Base-by-base conservation (phyloP, 495 filamentous ascomycete genomes). In the Aspergillus hancockii region DNA sequence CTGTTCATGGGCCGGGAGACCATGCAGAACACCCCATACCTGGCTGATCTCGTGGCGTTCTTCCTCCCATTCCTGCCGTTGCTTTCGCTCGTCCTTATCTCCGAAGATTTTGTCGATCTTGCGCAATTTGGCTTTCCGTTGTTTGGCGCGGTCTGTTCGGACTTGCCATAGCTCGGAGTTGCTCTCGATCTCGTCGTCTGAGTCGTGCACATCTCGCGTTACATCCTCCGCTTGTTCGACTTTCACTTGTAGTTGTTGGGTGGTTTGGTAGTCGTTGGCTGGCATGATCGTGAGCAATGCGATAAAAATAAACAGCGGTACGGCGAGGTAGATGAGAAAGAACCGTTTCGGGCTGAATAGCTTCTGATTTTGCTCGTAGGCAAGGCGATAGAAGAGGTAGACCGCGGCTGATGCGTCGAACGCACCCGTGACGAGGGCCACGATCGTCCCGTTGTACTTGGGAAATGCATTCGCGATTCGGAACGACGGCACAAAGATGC, bases 21-120 rank as follows among this genome's bases (percentile, higher is more conserved):
- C 88, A 67, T 98, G 93, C 71, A 97, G 81, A 12, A 88, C 88
- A 49, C 93, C 93, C 90, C 90, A 96, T 52, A 79, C 87, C 45
- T 61, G 62, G 63, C 78, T 82, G 0, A 65, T 68, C n/a, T 65
- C 59, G 13, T 82, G 79, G 25, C 84, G 80, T 55, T 80, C 75
- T 50, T 84, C 81, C 61, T 85, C 82, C 7, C 73, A 70, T 46
- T 83, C 69, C 23, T 75, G 71, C 2, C 79, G 76, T 38, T 75
- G 73, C 60, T 80, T 75, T 8, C 81, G 71, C 45, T 80, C 81
- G 50, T 82, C 83, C 30, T 86, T 83, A 36, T 69, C 69, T 8
- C 78, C 79, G 0, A 96, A 79, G 1, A 97, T 81, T 28, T 80
- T 75, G 31, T 88, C 85, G 59, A 93, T 84, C 61, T 91, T 86